phyloP scores from a whole-genome alignment of 805 yeast genomes.

The Scheffersomyces amazonensis region DNA sequence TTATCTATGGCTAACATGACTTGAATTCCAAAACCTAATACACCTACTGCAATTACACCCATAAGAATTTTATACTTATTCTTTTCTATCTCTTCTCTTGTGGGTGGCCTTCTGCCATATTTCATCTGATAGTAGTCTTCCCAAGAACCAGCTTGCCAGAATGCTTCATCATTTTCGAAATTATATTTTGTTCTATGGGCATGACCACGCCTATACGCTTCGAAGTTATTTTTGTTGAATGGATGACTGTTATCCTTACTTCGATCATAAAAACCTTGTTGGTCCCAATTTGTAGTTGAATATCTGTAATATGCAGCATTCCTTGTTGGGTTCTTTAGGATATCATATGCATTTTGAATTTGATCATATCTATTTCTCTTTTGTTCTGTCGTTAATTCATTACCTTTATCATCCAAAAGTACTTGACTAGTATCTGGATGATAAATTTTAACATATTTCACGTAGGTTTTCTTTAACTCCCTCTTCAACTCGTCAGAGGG shows the following conservation, averaged over 20 bases:
- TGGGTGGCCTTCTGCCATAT: constrained; percentile 34
- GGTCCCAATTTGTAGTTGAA: constrained; percentile 24
- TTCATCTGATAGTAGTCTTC: constrained; percentile 53
- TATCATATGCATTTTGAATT: constrained; percentile 37
- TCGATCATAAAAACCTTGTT: constrained; percentile 9
- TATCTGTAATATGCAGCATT: constrained; percentile 27
- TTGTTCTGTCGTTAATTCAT: constrained; percentile 23
- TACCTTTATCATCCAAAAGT: constrained; percentile 19
- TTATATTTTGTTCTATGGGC: constrained; percentile 31
- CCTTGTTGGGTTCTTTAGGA: constrained; percentile 50
- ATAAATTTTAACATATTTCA: constrained; percentile 59
- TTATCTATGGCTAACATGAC: constrained; percentile 34
- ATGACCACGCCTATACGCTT: constrained; percentile 36
- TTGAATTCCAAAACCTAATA: constrained; percentile 30
- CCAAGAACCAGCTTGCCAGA: constrained; percentile 66
- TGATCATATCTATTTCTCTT: constrained; percentile 31
- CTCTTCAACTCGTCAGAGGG: constrained; percentile 53
- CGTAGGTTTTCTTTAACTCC: constrained; percentile 33
- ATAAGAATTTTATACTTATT: constrained; percentile 40
- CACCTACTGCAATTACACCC: constrained; percentile 31
- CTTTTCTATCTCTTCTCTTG: constrained; percentile 39
- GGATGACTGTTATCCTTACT: constrained; percentile 10
- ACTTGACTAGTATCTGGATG: constrained; percentile 65
- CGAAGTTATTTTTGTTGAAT: constrained; percentile 16
- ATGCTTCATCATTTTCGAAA: constrained; percentile 37